Evolutionary conservation across 805 yeast genomes (phyloP).

Genomic region (Lipomyces lipofer): DNA sequence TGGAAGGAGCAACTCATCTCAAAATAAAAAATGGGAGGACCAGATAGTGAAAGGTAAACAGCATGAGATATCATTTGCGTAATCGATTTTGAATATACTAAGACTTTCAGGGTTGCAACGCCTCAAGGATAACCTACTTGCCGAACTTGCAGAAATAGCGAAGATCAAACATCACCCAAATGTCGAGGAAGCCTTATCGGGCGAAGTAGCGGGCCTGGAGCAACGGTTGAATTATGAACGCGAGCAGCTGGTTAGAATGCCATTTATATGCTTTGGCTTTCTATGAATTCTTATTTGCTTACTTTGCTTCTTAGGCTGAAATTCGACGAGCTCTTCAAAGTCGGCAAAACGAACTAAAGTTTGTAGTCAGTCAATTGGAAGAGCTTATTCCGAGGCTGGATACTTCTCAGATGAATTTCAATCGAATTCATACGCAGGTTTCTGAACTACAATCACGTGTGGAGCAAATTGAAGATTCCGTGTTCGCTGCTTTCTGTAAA

Average conservation of each 20-base stretch:
- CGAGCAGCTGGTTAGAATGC: slow-evolving; percentile 34
- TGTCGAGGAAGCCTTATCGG: slow-evolving; percentile 56
- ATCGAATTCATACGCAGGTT: slow-evolving; percentile 37
- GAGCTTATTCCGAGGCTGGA: slow-evolving; percentile 48
- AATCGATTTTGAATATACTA: background rate
- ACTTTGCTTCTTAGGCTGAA: slow-evolving; percentile 6
- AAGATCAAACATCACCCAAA: slow-evolving; percentile 53
- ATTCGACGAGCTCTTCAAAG: slow-evolving; percentile 35
- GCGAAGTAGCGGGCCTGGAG: slow-evolving; percentile 54
- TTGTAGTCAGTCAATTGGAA: slow-evolving; percentile 22
- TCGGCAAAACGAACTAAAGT: slow-evolving; percentile 33
- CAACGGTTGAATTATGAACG: slow-evolving; percentile 37
- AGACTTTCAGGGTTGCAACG: slow-evolving; percentile 48
- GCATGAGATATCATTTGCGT: background rate
- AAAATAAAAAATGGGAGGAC: slow-evolving; percentile 70
- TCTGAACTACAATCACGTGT: slow-evolving; percentile 45
- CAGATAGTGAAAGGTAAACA: slow-evolving; percentile 25
- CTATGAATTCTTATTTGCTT: background rate
- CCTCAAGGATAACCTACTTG: slow-evolving; percentile 52
- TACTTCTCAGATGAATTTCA: slow-evolving; percentile 36
- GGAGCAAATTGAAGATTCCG: slow-evolving; percentile 30
- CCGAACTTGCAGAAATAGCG: slow-evolving; percentile 51
- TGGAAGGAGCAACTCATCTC: slow-evolving; percentile 57
- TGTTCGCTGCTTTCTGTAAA: slow-evolving; percentile 53
- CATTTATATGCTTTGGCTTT: no score